phyloP scores from a whole-genome alignment of 2,329 filamentous ascomycete species.

The Ceratocystis ficicola region DNA sequence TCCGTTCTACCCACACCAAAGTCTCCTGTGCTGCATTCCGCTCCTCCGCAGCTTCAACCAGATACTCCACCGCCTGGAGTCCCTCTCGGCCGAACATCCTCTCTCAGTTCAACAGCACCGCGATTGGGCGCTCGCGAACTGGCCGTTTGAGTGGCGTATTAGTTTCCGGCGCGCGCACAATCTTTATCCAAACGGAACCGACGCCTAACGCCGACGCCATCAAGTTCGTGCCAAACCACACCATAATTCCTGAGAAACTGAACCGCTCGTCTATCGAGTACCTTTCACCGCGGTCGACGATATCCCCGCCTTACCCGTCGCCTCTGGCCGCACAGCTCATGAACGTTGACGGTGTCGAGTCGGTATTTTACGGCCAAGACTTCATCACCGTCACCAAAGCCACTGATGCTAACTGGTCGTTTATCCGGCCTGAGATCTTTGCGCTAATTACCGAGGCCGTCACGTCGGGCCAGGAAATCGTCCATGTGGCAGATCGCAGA shows the following conservation, averaged over 20 bases:
- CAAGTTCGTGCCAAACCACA: slow-evolving; percentile 89
- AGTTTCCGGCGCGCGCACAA: slow-evolving; percentile 47
- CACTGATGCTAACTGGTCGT: slow-evolving; percentile 77
- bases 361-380: slow-evolving; percentile 86
- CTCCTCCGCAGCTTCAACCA: neutral
- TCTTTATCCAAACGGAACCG: slow-evolving; percentile 94
- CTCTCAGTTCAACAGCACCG: slow-evolving; percentile 18
- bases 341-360: slow-evolving; percentile 87
- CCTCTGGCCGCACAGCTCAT: slow-evolving; percentile 82
- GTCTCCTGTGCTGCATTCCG: neutral
- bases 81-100: slow-evolving; percentile 22
- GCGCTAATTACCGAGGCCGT: slow-evolving; percentile 87
- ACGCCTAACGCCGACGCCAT: slow-evolving; percentile 93
- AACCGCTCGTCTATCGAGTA: slow-evolving; percentile 80
- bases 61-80: slow-evolving; percentile 13
- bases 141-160: slow-evolving; percentile 23
- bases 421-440: slow-evolving; percentile 92
- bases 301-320: slow-evolving; percentile 79
- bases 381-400: slow-evolving; percentile 97
- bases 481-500: slow-evolving; percentile 56
- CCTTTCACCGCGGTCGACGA: slow-evolving; percentile 72
- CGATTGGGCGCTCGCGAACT: slow-evolving; percentile 16
- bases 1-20: slow-evolving; percentile 13
- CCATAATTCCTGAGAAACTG: slow-evolving; percentile 64
- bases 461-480: slow-evolving; percentile 68